Base-by-base conservation (phyloP, 352 stramenopile species). In the Globisporangium barbulae region DNA sequence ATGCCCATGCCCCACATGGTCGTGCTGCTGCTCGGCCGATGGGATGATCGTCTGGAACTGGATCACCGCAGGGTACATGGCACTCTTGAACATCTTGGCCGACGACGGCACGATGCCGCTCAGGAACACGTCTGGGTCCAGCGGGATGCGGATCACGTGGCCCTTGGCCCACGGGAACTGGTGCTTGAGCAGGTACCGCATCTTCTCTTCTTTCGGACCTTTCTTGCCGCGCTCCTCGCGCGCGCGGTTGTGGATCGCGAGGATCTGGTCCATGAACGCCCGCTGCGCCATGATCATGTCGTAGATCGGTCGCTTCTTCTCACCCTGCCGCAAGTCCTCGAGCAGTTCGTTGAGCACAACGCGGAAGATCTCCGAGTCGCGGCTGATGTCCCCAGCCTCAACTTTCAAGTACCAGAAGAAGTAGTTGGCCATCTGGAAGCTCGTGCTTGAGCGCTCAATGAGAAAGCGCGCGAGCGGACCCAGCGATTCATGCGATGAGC, bases 11-110 rank as follows among this genome's bases (percentile, higher is more conserved):
- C 35, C 33, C 4, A 55, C 13, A 19, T 60, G 47, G 13, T 5
- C 4, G 2, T 72, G 22, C 21, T 79, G 74, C 19, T 79, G 70
- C 37, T 89, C 79, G 5, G 60, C 64, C 10, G 79, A 68, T 13
- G 83, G 73, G 58, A 92, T 71, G 25, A 94, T 69, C 0, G 86
- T 96, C 39, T 93, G 82, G 75, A 99, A 99, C 59, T 98, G 91
- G 39, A 99, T 85, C 1, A 99, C 92, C 5, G 94, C 95, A 5
- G 97, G 97, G 75, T 99, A 99, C 67, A 99, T 89, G 5, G 97
- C 97, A 67, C 92, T 98, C 65, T 98, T 98, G 76, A 99, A 99
- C 84, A 99, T 98, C 61, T 97, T 98, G 15, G 90, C 94, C 1
- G 88, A 97, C 21, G 88, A 80, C 25, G 93, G 70, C 50, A 97